Conservation (phyloP, 805 yeast genomes). For the Sugiyamaella mastotermitis region DNA sequence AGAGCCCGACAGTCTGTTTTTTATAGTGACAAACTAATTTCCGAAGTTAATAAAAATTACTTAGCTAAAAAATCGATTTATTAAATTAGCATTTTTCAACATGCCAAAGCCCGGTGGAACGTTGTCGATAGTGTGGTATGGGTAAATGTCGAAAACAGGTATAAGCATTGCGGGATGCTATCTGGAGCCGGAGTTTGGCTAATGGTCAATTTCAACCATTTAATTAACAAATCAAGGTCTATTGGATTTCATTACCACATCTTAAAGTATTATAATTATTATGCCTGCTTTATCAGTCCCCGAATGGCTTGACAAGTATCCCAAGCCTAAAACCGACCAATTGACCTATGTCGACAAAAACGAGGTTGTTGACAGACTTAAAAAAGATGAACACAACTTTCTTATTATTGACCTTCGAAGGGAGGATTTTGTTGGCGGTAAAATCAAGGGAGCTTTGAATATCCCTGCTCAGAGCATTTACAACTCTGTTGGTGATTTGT, state of each 20-base stretch:
- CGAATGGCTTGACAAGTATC: conserved; percentile 17
- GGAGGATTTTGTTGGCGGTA: conserved; percentile 21
- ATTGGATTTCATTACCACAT: not conserved
- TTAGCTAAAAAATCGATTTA: too few relatives aligned
- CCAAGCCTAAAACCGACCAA: conserved; percentile 8
- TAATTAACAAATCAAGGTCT: not conserved
- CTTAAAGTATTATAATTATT: not conserved
- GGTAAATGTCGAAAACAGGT: too few relatives aligned
- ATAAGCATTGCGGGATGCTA: too few relatives aligned
- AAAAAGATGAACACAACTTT: conserved; percentile 11
- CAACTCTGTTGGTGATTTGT: conserved; percentile 14
- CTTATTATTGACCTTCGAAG: conserved; percentile 21
- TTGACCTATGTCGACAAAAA: conserved; percentile 16
- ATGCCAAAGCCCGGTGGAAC: too few relatives aligned
- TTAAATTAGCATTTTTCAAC: too few relatives aligned
- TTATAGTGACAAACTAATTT: too few relatives aligned
- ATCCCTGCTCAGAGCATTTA: conserved; percentile 19
- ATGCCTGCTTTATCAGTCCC: conserved; percentile 9
- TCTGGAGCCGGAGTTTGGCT: too few relatives aligned
- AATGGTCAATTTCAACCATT: not conserved
- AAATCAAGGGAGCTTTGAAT: conserved; percentile 21
- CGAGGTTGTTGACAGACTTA: conserved; percentile 14
- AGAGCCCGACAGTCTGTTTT: too few relatives aligned
- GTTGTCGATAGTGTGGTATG: too few relatives aligned
- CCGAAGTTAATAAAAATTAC: too few relatives aligned